These are phyloP conservation scores for Pycnococcus provasolii DNA, from an alignment of 139 green algal species.

Conservation along the genomic window DNA sequence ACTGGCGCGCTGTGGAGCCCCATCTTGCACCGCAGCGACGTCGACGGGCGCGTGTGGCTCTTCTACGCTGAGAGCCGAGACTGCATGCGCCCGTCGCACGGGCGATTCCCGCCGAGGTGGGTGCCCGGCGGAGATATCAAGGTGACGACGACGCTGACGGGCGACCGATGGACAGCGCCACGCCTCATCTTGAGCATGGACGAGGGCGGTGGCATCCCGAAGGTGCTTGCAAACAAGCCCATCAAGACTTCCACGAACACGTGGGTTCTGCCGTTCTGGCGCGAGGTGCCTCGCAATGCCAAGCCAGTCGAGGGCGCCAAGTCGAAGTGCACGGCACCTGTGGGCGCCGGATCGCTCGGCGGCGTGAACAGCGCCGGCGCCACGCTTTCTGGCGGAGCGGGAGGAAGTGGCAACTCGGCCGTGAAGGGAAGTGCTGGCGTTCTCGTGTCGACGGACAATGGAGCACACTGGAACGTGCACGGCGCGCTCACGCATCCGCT, in stretches of 20 bases:
- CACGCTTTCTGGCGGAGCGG: too few species aligned
- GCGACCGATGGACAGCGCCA: background rate
- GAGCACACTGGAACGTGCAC: background rate
- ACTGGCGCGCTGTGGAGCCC: slow-evolving; percentile 19
- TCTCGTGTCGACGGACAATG: slow-evolving; percentile 2
- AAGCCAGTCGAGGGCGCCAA: background rate
- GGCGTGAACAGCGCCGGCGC: too few species aligned
- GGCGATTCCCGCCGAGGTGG: slow-evolving; percentile 1
- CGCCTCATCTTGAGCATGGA: slow-evolving; percentile 2
- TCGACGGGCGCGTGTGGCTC: background rate
- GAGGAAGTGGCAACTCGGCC: background rate
- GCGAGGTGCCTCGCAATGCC: slow-evolving; percentile 7
- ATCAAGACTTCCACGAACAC: slow-evolving; percentile 3
- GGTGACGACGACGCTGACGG: background rate
- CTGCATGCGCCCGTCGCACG: slow-evolving; percentile 8
- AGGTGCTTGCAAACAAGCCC: slow-evolving; percentile 24
- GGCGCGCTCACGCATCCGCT: slow-evolving; percentile 14
- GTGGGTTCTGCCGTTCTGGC: slow-evolving; percentile 24
- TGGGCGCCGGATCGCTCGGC: background rate
- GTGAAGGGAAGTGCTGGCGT: background rate
- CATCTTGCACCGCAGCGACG: slow-evolving; percentile 6
- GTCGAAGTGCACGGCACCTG: background rate
- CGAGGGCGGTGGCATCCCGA: slow-evolving; percentile 11
- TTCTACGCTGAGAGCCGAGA: slow-evolving; percentile 21
- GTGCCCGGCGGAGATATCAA: slow-evolving; percentile 13